Evolutionary conservation across 257 asterid species (phyloP).

Genomic region (Eustoma russellianum): DNA sequence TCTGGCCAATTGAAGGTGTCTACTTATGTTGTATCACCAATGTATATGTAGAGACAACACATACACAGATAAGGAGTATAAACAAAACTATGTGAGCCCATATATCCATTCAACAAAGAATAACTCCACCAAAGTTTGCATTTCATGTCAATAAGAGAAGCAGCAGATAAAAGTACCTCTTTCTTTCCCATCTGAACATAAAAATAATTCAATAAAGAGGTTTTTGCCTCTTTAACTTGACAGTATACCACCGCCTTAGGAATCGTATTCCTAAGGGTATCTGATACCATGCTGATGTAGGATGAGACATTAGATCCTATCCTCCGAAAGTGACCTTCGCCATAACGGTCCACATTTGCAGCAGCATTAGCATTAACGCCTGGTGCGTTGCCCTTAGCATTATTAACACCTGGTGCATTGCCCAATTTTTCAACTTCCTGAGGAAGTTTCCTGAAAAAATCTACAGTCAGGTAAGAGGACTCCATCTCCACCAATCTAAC

Average conservation of each 20-base stretch:
- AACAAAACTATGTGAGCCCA: too few species aligned
- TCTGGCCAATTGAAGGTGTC: too few species aligned
- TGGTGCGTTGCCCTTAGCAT: neutral
- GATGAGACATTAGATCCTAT: conserved; percentile 84
- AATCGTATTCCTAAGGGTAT: conserved; percentile 53
- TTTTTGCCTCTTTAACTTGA: conserved; percentile 90
- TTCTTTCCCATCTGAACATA: conserved; percentile 64
- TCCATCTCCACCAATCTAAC: conserved; percentile 88
- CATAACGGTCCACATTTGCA: conserved; percentile 41
- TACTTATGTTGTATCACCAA: too few species aligned
- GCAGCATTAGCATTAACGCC: conserved; percentile 14
- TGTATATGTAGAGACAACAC: too few species aligned
- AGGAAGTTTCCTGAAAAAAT: conserved; percentile 85
- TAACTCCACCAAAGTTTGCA: too few species aligned
- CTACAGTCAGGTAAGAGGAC: conserved; percentile 73
- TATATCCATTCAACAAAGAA: too few species aligned
- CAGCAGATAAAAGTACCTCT: conserved; percentile 43
- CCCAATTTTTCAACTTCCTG: conserved; percentile 62
- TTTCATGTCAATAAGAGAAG: too few species aligned
- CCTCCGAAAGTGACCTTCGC: conserved; percentile 80
- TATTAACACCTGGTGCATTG: conserved; percentile 31
- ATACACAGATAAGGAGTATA: too few species aligned
- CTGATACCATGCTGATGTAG: conserved; percentile 62
- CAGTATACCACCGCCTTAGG: conserved; percentile 90
- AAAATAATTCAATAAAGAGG: conserved; percentile 58